Evolutionary conservation across 2,329 filamentous ascomycete genomes (phyloP), one percentile per base, ranked within the genome.

Genomic region (Pseudogymnoascus sp.): DNA sequence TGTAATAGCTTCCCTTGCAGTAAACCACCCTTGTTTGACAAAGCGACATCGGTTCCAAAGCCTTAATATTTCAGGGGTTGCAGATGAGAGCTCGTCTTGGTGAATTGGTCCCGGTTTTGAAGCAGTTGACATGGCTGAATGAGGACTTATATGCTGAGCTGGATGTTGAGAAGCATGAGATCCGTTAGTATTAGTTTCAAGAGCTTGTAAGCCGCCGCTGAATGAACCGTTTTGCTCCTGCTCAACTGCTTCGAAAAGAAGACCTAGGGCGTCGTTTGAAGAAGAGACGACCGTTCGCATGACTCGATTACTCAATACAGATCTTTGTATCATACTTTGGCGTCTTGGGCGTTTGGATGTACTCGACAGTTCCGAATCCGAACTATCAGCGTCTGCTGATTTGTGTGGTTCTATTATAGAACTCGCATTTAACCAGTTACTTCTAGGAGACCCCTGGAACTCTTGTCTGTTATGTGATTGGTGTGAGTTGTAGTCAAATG

Each of bases 1-100:
- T 1, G 77, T 80, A 1, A 83, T 76, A 8, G 81, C 81, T 68
- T 84, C 82, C 62, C 78, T 75, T 2, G 82, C 80, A 0, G 80
- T 79, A 62, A 84, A 79, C 81, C 80, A 83, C 0, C 81, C 81
- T 79, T 82, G 82, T 64, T 78, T 78, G 16, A 83, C 80, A 67
- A 83, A 84, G 0, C 81, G 77, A 67, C 79, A 81, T 3, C 75
- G 71, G 14, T 79, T 78, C 80, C 80, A 82, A 16, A 78, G 69
- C 60, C 75, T 73, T 36, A 81, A 71, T 8, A 77, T 77, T 3
- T 77, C 65, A 14, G 46, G 62, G 25, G 28, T 23, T 16, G 28
- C 59, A 23, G 31, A 36, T 16, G 56, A 46, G 5, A 62, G 38
- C 12, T 38, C 18, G 14, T 46, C 21, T 16, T 18, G 37, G 3